Conservation (phyloP, 2,329 filamentous ascomycete species). For the Alternaria longipes region DNA sequence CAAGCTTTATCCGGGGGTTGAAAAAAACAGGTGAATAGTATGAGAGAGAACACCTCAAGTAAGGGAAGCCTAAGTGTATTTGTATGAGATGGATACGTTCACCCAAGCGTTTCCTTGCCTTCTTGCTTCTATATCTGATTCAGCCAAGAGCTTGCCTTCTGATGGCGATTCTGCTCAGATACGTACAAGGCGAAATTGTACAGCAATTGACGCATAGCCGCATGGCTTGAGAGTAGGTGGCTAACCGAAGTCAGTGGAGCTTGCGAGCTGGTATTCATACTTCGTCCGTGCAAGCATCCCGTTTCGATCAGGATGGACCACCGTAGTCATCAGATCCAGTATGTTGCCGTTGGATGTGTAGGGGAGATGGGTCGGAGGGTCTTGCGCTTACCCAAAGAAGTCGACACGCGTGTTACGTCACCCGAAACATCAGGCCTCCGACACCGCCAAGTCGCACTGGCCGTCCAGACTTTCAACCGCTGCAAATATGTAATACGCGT, state of each 20-base stretch:
- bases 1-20: neutral
- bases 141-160: neutral
- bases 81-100: neutral
- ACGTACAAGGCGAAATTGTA: neutral
- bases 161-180: neutral
- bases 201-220: neutral
- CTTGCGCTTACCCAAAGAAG: conserved; percentile 1
- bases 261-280: neutral
- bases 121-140: neutral
- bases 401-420: conserved; percentile 26
- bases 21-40: neutral
- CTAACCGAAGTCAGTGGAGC: neutral
- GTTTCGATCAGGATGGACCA: neutral
- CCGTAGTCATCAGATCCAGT: neutral
- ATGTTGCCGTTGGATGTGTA: neutral
- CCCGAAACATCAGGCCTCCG: neutral
- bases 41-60: neutral
- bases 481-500: conserved; percentile 22
- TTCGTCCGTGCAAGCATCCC: neutral
- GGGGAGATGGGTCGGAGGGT: neutral
- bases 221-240: neutral
- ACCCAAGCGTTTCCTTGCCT: neutral
- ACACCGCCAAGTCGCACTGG: conserved; percentile 1
- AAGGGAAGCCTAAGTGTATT: neutral
- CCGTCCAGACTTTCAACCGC: neutral